A percentile compares a stretch with the other conserved stretches of the same genome.
Conservation (phyloP, 2,329 filamentous ascomycete species). For the Pseudogymnoascus sp. region DNA sequence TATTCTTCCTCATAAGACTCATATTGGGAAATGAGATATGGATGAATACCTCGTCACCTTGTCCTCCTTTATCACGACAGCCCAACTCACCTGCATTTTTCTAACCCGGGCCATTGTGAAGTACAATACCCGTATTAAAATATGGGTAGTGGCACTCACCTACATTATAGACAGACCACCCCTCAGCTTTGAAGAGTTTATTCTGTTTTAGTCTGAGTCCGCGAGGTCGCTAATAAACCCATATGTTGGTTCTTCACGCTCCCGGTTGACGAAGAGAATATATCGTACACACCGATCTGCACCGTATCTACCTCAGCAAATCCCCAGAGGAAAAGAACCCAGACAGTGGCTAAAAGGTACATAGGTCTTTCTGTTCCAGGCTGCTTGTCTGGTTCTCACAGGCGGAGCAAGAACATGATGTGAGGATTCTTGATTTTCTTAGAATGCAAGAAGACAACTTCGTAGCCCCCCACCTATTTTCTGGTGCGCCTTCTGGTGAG, state of each 20-base stretch:
- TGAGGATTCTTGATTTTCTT: background rate
- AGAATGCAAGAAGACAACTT: background rate
- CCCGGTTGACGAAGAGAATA: background rate
- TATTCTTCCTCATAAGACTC: background rate
- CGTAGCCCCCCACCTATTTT: background rate
- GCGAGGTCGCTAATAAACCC: background rate
- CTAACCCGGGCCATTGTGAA: background rate
- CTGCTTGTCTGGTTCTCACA: background rate
- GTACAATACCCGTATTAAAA: background rate
- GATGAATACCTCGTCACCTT: background rate
- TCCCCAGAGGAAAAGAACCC: background rate
- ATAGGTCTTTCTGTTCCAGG: background rate
- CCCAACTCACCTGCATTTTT: background rate
- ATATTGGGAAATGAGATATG: background rate
- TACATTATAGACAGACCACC: background rate
- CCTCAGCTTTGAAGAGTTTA: background rate
- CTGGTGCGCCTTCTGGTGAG: background rate
- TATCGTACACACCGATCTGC: background rate
- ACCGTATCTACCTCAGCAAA: conserved; percentile 4
- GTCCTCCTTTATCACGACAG: background rate
- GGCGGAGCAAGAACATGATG: background rate
- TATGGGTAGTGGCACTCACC: background rate
- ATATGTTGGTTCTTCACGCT: background rate
- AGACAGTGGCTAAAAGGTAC: background rate
- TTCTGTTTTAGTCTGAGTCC: background rate